Conservation (phyloP, 2,329 filamentous ascomycete genomes). For the Scopulariopsis brevicaulis region DNA sequence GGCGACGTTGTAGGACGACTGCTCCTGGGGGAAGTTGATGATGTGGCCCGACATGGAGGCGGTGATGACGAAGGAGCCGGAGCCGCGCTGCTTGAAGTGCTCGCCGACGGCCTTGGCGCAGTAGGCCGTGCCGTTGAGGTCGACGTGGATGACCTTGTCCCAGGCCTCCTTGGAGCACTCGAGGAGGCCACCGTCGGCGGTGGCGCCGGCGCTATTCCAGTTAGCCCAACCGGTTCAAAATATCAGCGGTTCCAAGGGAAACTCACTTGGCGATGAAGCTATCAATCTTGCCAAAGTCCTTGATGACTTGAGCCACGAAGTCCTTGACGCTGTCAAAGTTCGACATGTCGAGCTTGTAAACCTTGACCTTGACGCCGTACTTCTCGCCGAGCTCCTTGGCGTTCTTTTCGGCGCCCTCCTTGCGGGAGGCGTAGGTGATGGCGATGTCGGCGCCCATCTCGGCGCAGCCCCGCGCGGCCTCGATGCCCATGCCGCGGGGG, state of each 20-base stretch:
- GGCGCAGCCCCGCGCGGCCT: conserved; percentile 28
- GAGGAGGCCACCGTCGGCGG: conserved; percentile 56
- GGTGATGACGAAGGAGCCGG: conserved; percentile 67
- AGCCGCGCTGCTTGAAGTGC: conserved; percentile 59
- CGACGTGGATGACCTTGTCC: conserved; percentile 57
- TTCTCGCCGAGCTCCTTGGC: conserved; percentile 57
- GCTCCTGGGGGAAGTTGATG: conserved; percentile 65
- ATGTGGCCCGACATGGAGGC: conserved; percentile 71
- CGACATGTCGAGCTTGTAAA: conserved; percentile 2
- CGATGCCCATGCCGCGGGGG: conserved; percentile 31
- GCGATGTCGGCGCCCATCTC: conserved; percentile 34
- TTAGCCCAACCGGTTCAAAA: not conserved
- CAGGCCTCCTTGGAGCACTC: conserved; percentile 58
- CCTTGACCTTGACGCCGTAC: conserved; percentile 51
- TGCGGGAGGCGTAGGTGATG: conserved; percentile 52
- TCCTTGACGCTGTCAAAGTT: conserved; percentile 29
- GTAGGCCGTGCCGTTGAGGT: conserved; percentile 70
- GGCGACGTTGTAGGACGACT: conserved; percentile 62
- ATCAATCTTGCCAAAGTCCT: conserved; percentile 64
- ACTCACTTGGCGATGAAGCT: conserved; percentile 66
- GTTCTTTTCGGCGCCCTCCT: conserved; percentile 59
- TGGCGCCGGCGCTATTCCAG: conserved; percentile 45
- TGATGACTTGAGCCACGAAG: conserved; percentile 50
- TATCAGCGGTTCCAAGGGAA: conserved; percentile 23
- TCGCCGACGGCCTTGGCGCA: conserved; percentile 58